Base-by-base conservation (phyloP, 164 flowering plant genomes). In the Tetracentron sinense region DNA sequence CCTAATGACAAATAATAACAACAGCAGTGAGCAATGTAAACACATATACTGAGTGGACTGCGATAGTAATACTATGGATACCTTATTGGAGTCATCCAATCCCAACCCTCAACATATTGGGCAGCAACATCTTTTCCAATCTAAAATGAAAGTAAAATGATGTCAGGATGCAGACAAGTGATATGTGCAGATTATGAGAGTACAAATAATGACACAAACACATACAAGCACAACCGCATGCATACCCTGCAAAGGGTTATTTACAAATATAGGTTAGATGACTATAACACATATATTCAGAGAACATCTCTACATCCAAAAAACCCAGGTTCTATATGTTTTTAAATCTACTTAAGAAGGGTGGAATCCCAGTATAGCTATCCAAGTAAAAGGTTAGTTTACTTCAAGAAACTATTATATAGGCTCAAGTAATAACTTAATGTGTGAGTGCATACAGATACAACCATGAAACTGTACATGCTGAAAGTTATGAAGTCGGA, bases 101-200 rank as follows among this genome's bases (percentile, higher is more conserved):
- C 99, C 99, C 99, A 95, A 33, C 99, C 99, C 72, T 95, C 85
- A 61, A 95, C 99, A 77, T 95, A 95, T 50, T 95, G 97, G 33
- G 99, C 81, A 28, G 99, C 96, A 71, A 95, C 89, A 82, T 95
- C 99, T 76, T 91, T 88, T 33, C 96, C 99, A 76, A 94, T 94
- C 98, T 94, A 71, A 53, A 30, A 80, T 51, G 27, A 65, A 49
- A 64, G 58, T 0, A 44, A 70, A 46, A 28, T 20, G 6, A 51
- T 6, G 47, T 66, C 47, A 66, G 57, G 17, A 29, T 49, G n/a
- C 11, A 54, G 38, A 17, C 22, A 42, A 46, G 46, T 42, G 53
- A 19, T 19, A 47, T n/a, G 3, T 4, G 19, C 4, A n/a, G 3
- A 47, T 47, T 4, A 33, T 33, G 8, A 33, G 4, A 33, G 8